A percentile compares a stretch with the other conserved stretches of the same genome.
These are phyloP conservation scores for Cladophialophora chaetospira DNA, from an alignment of 2,329 filamentous ascomycete species.

Conservation along the genomic window DNA sequence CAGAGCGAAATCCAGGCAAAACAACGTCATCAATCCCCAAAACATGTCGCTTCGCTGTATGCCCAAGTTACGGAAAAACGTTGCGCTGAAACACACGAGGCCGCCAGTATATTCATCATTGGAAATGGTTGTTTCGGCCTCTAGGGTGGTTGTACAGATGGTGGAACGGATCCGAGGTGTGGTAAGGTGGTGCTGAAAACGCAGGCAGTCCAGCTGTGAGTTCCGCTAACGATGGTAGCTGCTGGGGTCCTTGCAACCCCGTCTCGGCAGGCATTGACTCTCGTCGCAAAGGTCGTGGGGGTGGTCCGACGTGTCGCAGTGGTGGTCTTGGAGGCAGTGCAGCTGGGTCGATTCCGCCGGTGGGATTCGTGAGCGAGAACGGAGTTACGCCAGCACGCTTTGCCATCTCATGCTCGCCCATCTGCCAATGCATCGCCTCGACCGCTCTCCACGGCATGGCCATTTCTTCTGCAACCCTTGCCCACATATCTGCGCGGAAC, in stretches of 20 bases:
- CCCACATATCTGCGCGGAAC: constrained; percentile 98
- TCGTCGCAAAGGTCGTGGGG: constrained; percentile 41
- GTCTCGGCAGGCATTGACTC: constrained; percentile 38
- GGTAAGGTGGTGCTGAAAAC: constrained; percentile 42
- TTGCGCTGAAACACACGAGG: constrained; percentile 33
- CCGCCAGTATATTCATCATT: constrained; percentile 32
- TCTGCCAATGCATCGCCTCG: constrained; percentile 97
- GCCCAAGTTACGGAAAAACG: constrained; percentile 37
- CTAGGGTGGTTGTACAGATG: constrained; percentile 41
- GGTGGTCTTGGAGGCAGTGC: constrained; percentile 19
- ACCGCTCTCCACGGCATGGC: constrained; percentile 91
- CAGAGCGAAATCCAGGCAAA: constrained; percentile 38
- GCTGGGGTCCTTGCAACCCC: constrained; percentile 41
- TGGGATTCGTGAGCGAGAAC: constrained; percentile 66
- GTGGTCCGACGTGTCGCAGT: constrained; percentile 19
- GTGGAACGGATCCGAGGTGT: constrained; percentile 22
- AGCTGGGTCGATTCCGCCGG: constrained; percentile 15
- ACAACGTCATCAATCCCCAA: constrained; percentile 33
- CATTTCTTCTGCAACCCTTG: constrained; percentile 93
- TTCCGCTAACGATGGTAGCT: constrained; percentile 50
- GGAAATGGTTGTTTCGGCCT: constrained; percentile 38
- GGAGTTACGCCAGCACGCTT: constrained; percentile 85
- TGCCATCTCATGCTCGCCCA: constrained; percentile 93
- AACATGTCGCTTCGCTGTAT: constrained; percentile 14
- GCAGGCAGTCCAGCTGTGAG: constrained; percentile 51